Evolutionary conservation across 1,284 basidiomycete species (phyloP), one percentile per base, ranked within the genome.

Genomic region (Stereum hirsutum): DNA sequence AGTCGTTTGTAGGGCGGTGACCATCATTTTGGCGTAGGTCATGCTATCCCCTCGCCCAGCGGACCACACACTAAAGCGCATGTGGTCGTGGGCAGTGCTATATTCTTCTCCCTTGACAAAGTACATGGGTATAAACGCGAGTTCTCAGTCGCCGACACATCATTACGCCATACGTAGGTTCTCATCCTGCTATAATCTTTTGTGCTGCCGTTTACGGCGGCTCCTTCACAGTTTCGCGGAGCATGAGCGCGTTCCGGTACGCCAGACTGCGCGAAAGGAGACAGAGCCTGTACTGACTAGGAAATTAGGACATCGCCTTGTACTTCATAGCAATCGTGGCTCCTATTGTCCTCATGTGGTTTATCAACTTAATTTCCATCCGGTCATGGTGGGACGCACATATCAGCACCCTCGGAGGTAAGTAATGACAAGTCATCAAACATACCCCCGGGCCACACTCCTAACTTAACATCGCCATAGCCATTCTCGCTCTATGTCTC

Each of bases 351-450:
- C 62, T 90, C 30, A 78, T 90, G 52, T 69, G 81, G 14, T 53
- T 75, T 6, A 70, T 92, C 50, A 87, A 89, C 52, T 49, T 81
- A 19, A 44, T 85, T 7, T 80, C 89, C 15, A 65, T 89, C 10
- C 75, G 84, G 17, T 86, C 81, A 5, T 79, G 81, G 63, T 96
- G 92, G 90, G 94, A 97, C 55, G 68, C 87, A 27, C 93, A 98
- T 60, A 85, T 79, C 54, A 75, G 85, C 41, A 69, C 81, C 20
- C 73, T 93, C 10, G 92, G 90, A 34, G 64, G 83, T 86, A 53
- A 43, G 79, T 69, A 46, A 5, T 52, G 64, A 83, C 86, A 53
- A 43, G 79, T 69, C 46, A 5, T 52, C 56, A 25, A 31, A 6
- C 28, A 31, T 44, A 33, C 46, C 61, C 52, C 37, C 40, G 17